phyloP scores from a whole-genome alignment of 2,329 filamentous ascomycete genomes.

The Verticillium isaacii region DNA sequence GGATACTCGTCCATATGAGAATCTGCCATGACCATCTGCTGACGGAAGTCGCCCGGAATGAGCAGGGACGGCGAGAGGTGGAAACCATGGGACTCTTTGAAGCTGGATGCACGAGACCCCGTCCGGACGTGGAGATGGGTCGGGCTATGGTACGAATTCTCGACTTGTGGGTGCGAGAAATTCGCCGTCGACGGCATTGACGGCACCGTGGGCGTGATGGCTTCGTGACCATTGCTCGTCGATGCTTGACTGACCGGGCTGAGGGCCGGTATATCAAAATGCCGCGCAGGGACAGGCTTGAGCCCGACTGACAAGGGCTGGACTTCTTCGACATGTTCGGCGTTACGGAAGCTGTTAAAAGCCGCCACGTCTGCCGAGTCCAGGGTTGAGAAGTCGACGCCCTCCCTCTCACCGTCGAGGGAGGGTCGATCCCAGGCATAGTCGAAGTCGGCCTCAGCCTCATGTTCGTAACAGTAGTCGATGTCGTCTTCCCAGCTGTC shows the following conservation, averaged over 20 bases:
- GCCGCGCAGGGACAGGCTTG: conserved; percentile 6
- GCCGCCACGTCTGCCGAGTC: not conserved
- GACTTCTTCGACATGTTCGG: not conserved
- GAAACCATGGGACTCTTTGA: conserved; percentile 56
- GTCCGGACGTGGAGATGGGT: conserved; percentile 29
- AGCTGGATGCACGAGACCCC: conserved; percentile 46
- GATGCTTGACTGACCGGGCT: conserved; percentile 41
- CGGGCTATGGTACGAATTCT: conserved; percentile 23
- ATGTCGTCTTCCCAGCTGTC: conserved; percentile 66
- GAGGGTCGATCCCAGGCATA: conserved; percentile 61
- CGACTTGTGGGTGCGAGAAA: conserved; percentile 44
- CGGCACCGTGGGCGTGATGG: conserved; percentile 35
- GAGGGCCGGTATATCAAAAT: conserved; percentile 40
- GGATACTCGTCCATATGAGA: conserved; percentile 14
- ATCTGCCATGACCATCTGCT: conserved; percentile 38
- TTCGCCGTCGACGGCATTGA: conserved; percentile 35
- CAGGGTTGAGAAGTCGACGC: conserved; percentile 4
- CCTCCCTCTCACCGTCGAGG: conserved; percentile 34
- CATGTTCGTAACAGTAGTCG: conserved; percentile 67
- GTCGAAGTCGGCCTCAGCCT: conserved; percentile 61
- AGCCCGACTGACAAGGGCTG: conserved; percentile 8
- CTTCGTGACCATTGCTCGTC: conserved; percentile 32
- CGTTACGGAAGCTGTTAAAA: too few relatives aligned
- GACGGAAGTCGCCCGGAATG: conserved; percentile 54
- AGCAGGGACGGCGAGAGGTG: conserved; percentile 57